These are phyloP conservation scores for Cryptococcus sp. DNA, from an alignment of 1,284 basidiomycete genomes.

Conservation along the genomic window DNA sequence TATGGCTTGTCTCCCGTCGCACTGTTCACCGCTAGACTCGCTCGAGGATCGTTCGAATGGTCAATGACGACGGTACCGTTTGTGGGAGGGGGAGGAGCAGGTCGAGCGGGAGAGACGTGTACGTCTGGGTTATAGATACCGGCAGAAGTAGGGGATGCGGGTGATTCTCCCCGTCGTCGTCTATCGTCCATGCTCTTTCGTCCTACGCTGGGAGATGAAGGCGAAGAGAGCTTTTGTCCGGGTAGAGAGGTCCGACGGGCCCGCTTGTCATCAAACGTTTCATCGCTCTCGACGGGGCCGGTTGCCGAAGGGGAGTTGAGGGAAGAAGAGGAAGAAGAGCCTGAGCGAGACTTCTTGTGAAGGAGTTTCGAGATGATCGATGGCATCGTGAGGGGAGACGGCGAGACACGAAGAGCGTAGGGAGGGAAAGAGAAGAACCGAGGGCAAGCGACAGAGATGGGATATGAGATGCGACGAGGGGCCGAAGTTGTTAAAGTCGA, in stretches of 20 bases:
- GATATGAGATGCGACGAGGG: no score
- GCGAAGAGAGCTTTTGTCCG: not conserved
- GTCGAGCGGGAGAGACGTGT: not conserved
- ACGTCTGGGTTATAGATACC: not conserved
- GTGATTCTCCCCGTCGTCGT: not conserved
- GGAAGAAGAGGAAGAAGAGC: slow-evolving; percentile 8
- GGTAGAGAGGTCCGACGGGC: not conserved
- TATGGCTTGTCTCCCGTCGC: not conserved
- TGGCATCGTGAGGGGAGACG: slow-evolving; percentile 17
- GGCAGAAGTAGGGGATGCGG: not conserved
- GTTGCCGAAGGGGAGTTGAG: not conserved
- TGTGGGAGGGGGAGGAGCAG: slow-evolving; percentile 3
- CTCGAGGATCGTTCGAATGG: not conserved
- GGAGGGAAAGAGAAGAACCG: no score
- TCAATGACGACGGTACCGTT: not conserved
- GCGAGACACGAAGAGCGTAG: no score
- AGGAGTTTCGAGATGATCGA: slow-evolving; percentile 20
- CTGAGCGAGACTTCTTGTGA: slow-evolving; percentile 15
- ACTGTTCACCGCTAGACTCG: no score
- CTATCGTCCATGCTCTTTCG: slow-evolving; percentile 1
- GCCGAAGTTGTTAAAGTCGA: not conserved
- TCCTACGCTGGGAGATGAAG: not conserved
- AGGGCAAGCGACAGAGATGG: no score
- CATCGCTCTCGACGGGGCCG: no score
- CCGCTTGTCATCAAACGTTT: no score